Conservation (phyloP, 2,329 filamentous ascomycete species). For the Calonectria pteridis region DNA sequence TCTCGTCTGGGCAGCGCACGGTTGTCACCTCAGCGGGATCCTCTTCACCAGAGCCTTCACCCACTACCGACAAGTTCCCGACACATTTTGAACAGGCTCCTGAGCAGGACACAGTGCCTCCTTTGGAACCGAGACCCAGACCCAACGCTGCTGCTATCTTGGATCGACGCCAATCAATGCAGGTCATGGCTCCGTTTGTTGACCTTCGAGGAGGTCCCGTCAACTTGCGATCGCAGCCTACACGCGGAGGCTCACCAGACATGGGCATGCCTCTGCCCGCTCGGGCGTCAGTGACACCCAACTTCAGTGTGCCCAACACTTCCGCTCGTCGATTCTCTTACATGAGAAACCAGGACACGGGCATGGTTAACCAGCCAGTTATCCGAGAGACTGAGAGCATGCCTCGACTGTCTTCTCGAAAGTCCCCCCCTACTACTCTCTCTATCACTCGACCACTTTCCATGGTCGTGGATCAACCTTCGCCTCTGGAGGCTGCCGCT, state of each 20-base stretch:
- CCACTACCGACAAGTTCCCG: conserved; percentile 64
- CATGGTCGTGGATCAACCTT: conserved; percentile 66
- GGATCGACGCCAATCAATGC: conserved; percentile 65
- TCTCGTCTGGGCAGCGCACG: conserved; percentile 72
- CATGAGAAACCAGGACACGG: conserved; percentile 44
- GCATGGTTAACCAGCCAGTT: conserved; percentile 30
- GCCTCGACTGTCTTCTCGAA: conserved; percentile 36
- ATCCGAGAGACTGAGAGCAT: conserved; percentile 30
- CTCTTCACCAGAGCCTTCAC: conserved; percentile 70
- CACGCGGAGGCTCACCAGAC: conserved; percentile 34
- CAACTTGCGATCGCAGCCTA: conserved; percentile 38
- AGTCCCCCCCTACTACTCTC: conserved; percentile 58
- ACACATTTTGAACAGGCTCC: conserved; percentile 35
- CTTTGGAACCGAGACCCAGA: conserved; percentile 56
- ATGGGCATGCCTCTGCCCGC: neutral
- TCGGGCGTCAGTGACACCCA: conserved; percentile 52
- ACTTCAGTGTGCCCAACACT: conserved; percentile 66
- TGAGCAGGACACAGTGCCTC: conserved; percentile 38
- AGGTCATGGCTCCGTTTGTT: conserved; percentile 58
- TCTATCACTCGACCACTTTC: conserved; percentile 65
- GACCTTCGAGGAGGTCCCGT: conserved; percentile 52
- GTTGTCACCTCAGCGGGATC: conserved; percentile 67
- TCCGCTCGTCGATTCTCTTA: conserved; percentile 61
- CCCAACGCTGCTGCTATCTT: conserved; percentile 66
- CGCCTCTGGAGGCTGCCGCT: conserved; percentile 48